Evolutionary conservation across 371 early-diverging fungal genomes (phyloP).

Genomic region (Circinella umbellata): DNA sequence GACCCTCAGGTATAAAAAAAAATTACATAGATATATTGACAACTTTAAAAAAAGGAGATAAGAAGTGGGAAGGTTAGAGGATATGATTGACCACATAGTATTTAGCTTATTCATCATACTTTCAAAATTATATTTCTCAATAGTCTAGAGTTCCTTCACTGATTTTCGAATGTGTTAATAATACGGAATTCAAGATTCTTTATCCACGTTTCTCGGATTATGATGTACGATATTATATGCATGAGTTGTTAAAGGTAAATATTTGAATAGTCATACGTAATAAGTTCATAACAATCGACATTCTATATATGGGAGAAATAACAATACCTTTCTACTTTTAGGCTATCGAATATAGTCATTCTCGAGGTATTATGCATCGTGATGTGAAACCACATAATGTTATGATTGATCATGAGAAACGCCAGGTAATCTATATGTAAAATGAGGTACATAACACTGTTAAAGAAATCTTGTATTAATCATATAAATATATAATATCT

Average conservation of each 20-base stretch:
- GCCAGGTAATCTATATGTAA: constrained; percentile 57
- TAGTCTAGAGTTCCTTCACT: constrained; percentile 49
- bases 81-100: neutral
- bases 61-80: too few relatives aligned
- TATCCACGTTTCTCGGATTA: constrained; percentile 85
- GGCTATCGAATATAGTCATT: constrained; percentile 98
- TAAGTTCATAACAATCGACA: too few relatives aligned
- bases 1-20: constrained; percentile 81
- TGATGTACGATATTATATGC: constrained; percentile 97
- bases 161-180: constrained; percentile 96
- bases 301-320: too few relatives aligned
- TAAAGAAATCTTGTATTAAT: neutral
- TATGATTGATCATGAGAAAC: constrained; percentile 98
- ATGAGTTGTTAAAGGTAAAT: constrained; percentile 90
- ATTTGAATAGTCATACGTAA: too few relatives aligned
- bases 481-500: neutral
- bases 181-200: constrained; percentile 76
- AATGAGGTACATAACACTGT: too few relatives aligned
- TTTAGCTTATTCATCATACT: neutral
- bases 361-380: constrained; percentile 99
- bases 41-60: too few relatives aligned
- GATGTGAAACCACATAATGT: constrained; percentile 99
- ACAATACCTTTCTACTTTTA: constrained; percentile 14
- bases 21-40: too few relatives aligned
- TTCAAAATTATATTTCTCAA: neutral